These are phyloP conservation scores for Solanum chmielewskii DNA, from an alignment of 257 asterid genomes.

Conservation along the genomic window DNA sequence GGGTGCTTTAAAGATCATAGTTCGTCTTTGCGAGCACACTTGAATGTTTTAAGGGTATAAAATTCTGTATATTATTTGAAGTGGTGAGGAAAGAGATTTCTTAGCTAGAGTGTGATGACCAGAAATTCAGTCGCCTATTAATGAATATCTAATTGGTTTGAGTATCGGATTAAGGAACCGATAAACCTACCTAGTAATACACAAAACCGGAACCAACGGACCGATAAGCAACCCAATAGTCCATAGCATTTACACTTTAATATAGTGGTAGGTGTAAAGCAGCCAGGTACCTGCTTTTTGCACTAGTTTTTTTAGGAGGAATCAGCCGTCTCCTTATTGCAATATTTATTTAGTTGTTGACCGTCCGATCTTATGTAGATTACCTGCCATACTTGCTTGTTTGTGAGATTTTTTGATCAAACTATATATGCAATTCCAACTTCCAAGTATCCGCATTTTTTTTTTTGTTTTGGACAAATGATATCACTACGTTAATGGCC, in stretches of 20 bases:
- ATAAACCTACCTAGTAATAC: neutral
- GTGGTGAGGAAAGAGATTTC: neutral
- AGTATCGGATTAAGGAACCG: neutral
- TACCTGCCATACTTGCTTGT: neutral
- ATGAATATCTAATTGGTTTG: neutral
- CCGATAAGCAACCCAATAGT: neutral
- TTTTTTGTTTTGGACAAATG: neutral
- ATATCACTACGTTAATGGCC: neutral
- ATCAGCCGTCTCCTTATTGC: neutral
- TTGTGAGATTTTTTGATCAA: neutral
- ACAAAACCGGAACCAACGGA: neutral
- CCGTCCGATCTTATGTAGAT: neutral
- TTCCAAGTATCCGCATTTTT: neutral
- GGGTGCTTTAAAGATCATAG: neutral
- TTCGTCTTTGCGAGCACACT: neutral
- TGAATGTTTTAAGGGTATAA: neutral
- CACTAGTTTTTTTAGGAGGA: neutral
- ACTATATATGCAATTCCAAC: neutral
- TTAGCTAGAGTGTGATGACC: neutral
- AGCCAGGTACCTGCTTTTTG: neutral
- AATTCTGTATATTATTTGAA: neutral
- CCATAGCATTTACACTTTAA: neutral
- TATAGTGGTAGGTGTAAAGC: neutral
- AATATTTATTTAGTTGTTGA: neutral
- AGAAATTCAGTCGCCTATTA: neutral